A percentile compares a stretch with the other conserved stretches of the same genome.
Conservation (phyloP, 306 rosid genomes). For the Vigna mungo region DNA sequence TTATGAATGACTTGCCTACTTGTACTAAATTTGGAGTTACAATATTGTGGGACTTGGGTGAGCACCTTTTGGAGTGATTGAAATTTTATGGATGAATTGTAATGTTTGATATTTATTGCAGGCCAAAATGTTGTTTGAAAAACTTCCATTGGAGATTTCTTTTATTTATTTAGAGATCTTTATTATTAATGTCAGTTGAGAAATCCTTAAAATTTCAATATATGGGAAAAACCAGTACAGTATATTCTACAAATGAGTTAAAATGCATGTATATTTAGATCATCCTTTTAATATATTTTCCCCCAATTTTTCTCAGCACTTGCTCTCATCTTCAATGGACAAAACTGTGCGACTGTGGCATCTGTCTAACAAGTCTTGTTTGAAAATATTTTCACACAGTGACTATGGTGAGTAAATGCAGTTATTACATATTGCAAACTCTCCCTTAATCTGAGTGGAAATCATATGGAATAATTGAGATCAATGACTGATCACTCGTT, state of each 20-base stretch:
- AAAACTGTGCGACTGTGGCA: slow-evolving; percentile 99
- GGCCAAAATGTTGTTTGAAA: slow-evolving; percentile 19
- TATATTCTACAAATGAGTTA: slow-evolving; percentile 33
- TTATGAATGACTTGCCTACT: not conserved
- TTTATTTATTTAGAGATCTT: slow-evolving; percentile 6
- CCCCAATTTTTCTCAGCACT: slow-evolving; percentile 60
- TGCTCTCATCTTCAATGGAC: slow-evolving; percentile 99
- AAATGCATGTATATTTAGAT: slow-evolving; percentile 7
- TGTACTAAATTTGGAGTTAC: slow-evolving; percentile 4
- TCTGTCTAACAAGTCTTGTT: slow-evolving; percentile 79
- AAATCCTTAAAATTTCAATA: slow-evolving; percentile 18
- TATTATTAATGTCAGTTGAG: slow-evolving; percentile 27
- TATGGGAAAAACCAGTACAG: slow-evolving; percentile 16
- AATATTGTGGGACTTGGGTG: slow-evolving; percentile 15
- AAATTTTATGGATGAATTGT: slow-evolving; percentile 30
- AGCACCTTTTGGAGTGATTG: slow-evolving; percentile 14
- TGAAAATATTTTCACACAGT: slow-evolving; percentile 88
- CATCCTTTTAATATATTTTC: slow-evolving; percentile 43
- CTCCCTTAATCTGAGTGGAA: slow-evolving; percentile 28
- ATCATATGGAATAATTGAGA: slow-evolving; percentile 28
- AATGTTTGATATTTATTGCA: slow-evolving; percentile 36
- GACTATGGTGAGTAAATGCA: slow-evolving; percentile 80
- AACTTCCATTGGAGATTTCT: not conserved
- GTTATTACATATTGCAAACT: slow-evolving; percentile 30
- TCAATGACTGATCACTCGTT: slow-evolving; percentile 4